Percentiles rank a stretch among this genome's conserved stretches.
These are phyloP conservation scores for Pezicula neosporulosa DNA, from an alignment of 2,329 filamentous ascomycete species.

Conservation along the genomic window DNA sequence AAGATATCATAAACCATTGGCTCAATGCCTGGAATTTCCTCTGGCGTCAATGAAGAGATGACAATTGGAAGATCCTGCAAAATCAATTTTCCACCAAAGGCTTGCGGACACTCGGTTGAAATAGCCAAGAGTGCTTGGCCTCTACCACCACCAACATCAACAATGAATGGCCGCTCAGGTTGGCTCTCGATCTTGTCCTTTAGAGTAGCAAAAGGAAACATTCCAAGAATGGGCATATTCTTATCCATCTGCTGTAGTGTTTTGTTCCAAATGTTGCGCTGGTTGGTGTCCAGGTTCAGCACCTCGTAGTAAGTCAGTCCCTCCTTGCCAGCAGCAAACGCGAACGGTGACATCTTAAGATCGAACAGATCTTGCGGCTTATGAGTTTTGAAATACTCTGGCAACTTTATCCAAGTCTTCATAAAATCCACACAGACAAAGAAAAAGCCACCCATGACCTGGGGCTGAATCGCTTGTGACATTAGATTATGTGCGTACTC, in stretches of 20 bases:
- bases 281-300: constrained; percentile 25
- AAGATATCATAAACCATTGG: constrained; percentile 29
- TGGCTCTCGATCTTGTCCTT: constrained; percentile 26
- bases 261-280: constrained; percentile 31
- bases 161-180: constrained; percentile 17
- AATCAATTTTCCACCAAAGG: constrained; percentile 22
- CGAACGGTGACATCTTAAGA: constrained; percentile 29
- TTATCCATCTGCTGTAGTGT: constrained; percentile 29
- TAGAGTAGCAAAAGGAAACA: constrained; percentile 32
- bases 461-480: constrained; percentile 25
- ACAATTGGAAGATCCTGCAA: constrained; percentile 33
- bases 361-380: constrained; percentile 29
- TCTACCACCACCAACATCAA: constrained; percentile 4
- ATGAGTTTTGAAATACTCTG: constrained; percentile 30
- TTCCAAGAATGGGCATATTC: constrained; percentile 31
- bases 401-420: constrained; percentile 20
- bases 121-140: constrained; percentile 7
- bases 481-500: constrained; percentile 31
- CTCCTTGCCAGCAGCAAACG: constrained; percentile 28
- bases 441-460: constrained; percentile 28
- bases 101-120: background rate
- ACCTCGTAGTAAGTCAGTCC: constrained; percentile 33
- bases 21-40: constrained; percentile 18
- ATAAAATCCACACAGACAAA: constrained; percentile 30
- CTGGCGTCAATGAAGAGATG: constrained; percentile 22